phyloP scores from a whole-genome alignment of 495 filamentous ascomycete species.

The Penicillium malachiteum region DNA sequence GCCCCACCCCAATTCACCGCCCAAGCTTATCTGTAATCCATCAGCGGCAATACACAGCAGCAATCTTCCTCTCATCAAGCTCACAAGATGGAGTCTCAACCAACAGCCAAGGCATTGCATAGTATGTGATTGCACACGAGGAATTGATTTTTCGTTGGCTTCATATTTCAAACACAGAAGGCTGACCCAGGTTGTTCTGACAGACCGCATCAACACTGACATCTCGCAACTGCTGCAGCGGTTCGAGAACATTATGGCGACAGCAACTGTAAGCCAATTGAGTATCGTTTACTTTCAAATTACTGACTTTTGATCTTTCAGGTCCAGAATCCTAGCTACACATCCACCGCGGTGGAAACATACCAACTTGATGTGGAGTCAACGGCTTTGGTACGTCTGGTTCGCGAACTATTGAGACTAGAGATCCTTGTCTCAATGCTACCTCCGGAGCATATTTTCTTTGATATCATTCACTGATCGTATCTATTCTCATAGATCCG shows the following conservation, averaged over 20 bases:
- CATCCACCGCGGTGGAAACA: constrained; percentile 54
- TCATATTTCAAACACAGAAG: background rate
- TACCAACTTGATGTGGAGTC: constrained; percentile 65
- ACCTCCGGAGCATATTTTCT: no score
- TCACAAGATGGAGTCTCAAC: constrained; percentile 39
- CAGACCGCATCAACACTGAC: constrained; percentile 55
- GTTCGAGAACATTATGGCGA: constrained; percentile 61
- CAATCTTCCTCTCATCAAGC: background rate
- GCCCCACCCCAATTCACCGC: constrained; percentile 9
- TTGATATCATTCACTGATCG: no score
- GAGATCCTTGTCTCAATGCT: background rate
- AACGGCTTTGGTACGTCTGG: constrained; percentile 55
- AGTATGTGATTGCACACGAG: constrained; percentile 19
- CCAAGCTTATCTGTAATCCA: constrained; percentile 3
- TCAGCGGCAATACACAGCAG: background rate
- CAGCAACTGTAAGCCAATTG: constrained; percentile 46
- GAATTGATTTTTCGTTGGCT: background rate
- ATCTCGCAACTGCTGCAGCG: constrained; percentile 57
- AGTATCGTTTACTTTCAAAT: background rate
- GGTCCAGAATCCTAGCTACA: constrained; percentile 40
- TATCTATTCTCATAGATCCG: constrained; percentile 55
- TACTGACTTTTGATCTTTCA: constrained; percentile 8
- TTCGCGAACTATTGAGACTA: background rate
- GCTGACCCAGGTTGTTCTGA: constrained; percentile 11
- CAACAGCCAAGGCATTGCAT: constrained; percentile 38